phyloP scores from a whole-genome alignment of 1,139 yeast genomes.

The Pichia sp. region DNA sequence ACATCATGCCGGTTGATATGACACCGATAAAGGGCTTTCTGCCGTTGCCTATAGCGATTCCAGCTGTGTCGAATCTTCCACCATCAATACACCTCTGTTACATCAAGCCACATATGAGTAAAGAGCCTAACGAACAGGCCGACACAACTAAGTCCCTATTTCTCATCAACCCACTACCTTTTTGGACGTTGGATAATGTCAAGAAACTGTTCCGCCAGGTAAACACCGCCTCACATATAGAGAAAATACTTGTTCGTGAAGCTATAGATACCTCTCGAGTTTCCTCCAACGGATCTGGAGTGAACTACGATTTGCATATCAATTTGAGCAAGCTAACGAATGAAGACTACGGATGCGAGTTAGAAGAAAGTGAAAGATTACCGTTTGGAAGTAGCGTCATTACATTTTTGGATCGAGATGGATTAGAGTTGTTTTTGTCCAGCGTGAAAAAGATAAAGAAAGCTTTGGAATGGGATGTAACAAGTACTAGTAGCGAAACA shows the following conservation, averaged over 20 bases:
- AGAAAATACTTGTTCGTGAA: constrained; percentile 12
- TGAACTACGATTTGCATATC: constrained; percentile 46
- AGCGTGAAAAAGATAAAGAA: constrained; percentile 17
- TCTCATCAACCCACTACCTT: constrained; percentile 70
- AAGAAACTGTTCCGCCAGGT: constrained; percentile 56
- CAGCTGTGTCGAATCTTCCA: constrained; percentile 25
- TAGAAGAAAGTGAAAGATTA: constrained; percentile 32
- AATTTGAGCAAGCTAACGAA: constrained; percentile 59
- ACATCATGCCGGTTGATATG: neutral
- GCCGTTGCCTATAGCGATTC: constrained; percentile 45
- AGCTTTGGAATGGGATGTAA: constrained; percentile 21
- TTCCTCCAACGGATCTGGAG: constrained; percentile 12
- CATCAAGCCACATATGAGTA: constrained; percentile 55
- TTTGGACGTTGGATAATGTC: constrained; percentile 48
- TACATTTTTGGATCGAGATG: constrained; percentile 70
- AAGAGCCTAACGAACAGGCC: constrained; percentile 26
- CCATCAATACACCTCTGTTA: constrained; percentile 47
- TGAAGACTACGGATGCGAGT: constrained; percentile 40
- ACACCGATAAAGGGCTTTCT: constrained; percentile 47
- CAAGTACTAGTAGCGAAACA: constrained; percentile 18
- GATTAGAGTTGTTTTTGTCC: constrained; percentile 60
- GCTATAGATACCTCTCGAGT: constrained; percentile 10
- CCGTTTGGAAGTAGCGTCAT: constrained; percentile 74
- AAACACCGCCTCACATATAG: constrained; percentile 41
- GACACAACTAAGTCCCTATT: constrained; percentile 50